These are phyloP conservation scores for Hypoxylon perforatum DNA, from an alignment of 495 filamentous ascomycete genomes.

Conservation along the genomic window DNA sequence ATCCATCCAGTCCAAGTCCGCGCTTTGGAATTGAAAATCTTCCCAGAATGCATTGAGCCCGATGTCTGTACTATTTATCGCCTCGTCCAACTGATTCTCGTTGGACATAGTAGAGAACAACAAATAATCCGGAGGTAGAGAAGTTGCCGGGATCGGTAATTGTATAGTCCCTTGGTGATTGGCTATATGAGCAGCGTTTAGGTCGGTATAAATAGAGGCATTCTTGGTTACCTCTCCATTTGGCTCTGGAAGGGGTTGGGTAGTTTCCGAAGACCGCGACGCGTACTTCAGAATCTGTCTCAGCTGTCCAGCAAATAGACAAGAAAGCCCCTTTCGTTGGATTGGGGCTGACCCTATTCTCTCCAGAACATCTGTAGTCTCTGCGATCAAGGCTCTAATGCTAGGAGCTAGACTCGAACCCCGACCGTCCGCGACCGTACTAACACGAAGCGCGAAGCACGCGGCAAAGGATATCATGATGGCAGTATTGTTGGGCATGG, in stretches of 20 bases:
- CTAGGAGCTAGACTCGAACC: constrained; percentile 73
- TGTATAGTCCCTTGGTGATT: constrained; percentile 39
- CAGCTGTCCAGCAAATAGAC: constrained; percentile 46
- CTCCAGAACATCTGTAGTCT: constrained; percentile 74
- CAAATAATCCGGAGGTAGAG: constrained; percentile 44
- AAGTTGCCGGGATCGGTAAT: constrained; percentile 36
- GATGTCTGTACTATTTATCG: constrained; percentile 47
- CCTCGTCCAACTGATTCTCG: constrained; percentile 48
- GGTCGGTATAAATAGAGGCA: constrained; percentile 39
- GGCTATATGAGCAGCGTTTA: constrained; percentile 33
- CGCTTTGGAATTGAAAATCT: constrained; percentile 47
- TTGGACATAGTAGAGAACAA: constrained; percentile 50
- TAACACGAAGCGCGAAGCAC: constrained; percentile 74
- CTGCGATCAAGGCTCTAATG: constrained; percentile 73
- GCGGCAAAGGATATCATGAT: constrained; percentile 83
- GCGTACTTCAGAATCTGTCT: constrained; percentile 45
- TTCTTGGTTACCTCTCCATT: constrained; percentile 29
- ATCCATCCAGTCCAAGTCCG: constrained; percentile 49
- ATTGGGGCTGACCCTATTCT: constrained; percentile 71
- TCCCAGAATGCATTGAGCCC: constrained; percentile 48
- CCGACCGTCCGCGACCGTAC: constrained; percentile 62
- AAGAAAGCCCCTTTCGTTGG: constrained; percentile 68
- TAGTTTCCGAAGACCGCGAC: constrained; percentile 37
- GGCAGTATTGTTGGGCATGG: constrained; percentile 81
- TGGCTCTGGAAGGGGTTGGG: constrained; percentile 26